Evolutionary conservation across 2,329 filamentous ascomycete genomes (phyloP).

Genomic region (Claviceps citrina): DNA sequence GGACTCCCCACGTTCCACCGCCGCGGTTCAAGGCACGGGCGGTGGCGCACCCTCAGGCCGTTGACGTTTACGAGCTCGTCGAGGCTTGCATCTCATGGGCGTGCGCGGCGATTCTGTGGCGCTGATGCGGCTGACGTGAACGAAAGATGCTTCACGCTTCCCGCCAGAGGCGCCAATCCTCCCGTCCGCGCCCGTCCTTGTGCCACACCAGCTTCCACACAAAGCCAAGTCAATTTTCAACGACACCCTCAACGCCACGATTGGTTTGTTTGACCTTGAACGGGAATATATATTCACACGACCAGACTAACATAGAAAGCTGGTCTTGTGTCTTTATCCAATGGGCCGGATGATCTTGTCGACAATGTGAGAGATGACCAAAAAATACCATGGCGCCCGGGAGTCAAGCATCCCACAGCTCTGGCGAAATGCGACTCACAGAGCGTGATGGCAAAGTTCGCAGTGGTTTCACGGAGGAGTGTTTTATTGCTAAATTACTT

Average conservation of each 20-base stretch:
- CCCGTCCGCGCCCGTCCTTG: background rate
- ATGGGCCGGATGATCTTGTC: background rate
- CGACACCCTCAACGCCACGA: background rate
- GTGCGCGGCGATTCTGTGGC: too few relatives aligned
- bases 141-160: too few relatives aligned
- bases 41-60: background rate
- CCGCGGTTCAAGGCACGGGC: too few relatives aligned
- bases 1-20: too few relatives aligned
- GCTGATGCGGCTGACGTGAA: background rate
- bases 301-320: too few relatives aligned
- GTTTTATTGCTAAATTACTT: background rate
- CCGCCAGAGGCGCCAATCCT: background rate
- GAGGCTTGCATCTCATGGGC: conserved; percentile 2
- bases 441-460: too few relatives aligned
- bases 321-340: background rate
- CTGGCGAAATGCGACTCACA: too few relatives aligned
- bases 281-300: background rate
- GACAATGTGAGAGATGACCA: background rate
- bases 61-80: background rate
- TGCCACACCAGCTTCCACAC: background rate
- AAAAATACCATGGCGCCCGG: too few relatives aligned
- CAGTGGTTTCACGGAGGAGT: too few relatives aligned
- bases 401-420: too few relatives aligned
- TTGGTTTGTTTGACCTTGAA: background rate
- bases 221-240: background rate